A percentile compares a stretch with the other conserved stretches of the same genome.
Evolutionary conservation across 345 rosid genomes (phyloP).

Genomic region (Arabidopsis thaliana): DNA sequence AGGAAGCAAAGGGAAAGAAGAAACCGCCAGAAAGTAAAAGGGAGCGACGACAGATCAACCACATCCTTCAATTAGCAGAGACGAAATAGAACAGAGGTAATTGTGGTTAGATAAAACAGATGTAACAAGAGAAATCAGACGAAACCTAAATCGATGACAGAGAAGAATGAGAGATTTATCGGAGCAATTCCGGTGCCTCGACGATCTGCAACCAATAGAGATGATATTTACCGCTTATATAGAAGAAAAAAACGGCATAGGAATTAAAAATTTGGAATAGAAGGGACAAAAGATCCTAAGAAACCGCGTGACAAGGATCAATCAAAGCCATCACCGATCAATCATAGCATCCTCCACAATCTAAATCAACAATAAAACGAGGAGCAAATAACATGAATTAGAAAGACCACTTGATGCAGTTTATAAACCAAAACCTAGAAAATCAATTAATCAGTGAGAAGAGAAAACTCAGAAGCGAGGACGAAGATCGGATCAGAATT

Average conservation of each 20-base stretch:
- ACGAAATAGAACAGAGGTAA: too few species aligned
- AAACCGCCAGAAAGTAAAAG: too few species aligned
- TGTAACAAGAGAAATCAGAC: background rate
- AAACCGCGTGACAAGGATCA: background rate
- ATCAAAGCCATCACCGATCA: constrained; percentile 2
- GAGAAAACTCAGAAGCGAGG: background rate
- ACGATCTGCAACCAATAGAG: background rate
- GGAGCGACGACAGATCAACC: too few species aligned
- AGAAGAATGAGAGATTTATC: background rate
- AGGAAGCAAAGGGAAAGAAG: too few species aligned
- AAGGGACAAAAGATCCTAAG: background rate
- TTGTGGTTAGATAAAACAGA: background rate
- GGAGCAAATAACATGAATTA: background rate
- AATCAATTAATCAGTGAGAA: background rate
- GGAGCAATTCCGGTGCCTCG: background rate
- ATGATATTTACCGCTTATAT: background rate
- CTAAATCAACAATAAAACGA: constrained; percentile 5
- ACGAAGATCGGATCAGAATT: constrained; percentile 7
- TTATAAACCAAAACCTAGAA: background rate
- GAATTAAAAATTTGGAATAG: background rate
- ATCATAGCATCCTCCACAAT: constrained; percentile 23
- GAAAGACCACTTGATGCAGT: background rate
- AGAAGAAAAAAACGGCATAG: background rate
- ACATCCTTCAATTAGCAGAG: too few species aligned
- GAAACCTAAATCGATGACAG: background rate